A percentile compares a stretch with the other conserved stretches of the same genome.
phyloP scores from a whole-genome alignment of 768 basidiomycete genomes.

The Suillus variegatus region DNA sequence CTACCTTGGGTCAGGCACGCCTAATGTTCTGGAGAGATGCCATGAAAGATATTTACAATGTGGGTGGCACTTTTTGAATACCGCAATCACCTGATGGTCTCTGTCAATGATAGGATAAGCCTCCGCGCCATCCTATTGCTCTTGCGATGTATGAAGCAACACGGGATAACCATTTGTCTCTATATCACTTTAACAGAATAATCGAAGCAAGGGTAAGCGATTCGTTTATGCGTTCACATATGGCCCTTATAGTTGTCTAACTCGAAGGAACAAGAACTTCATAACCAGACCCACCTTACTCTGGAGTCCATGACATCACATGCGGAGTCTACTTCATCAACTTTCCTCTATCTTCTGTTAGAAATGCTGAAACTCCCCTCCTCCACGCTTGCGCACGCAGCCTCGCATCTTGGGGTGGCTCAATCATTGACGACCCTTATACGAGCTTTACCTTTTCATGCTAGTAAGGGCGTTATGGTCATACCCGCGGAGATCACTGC shows the following conservation, averaged over 20 bases:
- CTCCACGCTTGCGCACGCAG: conserved; percentile 67
- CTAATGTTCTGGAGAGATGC: conserved; percentile 90
- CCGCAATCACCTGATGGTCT: conserved; percentile 16
- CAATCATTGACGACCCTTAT: conserved; percentile 72
- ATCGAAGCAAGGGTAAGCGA: conserved; percentile 76
- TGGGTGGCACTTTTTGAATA: conserved; percentile 33
- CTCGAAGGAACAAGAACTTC: conserved; percentile 64
- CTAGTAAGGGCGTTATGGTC: conserved; percentile 65
- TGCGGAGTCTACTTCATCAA: conserved; percentile 80
- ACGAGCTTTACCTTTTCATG: conserved; percentile 78
- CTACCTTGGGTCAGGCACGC: conserved; percentile 77
- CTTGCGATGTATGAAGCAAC: conserved; percentile 66
- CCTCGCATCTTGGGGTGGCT: conserved; percentile 79
- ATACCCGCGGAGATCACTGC: conserved; percentile 84
- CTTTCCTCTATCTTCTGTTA: conserved; percentile 74
- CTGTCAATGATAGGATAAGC: conserved; percentile 54
- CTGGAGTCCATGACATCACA: conserved; percentile 67
- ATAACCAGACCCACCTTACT: conserved; percentile 64
- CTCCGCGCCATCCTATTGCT: conserved; percentile 80
- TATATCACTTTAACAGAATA: conserved; percentile 81
- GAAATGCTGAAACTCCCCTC: conserved; percentile 62
- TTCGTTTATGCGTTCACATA: conserved; percentile 1
- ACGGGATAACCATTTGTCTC: conserved; percentile 49
- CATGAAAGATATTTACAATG: conserved; percentile 65
- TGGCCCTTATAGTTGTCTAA: conserved; percentile 23